These are phyloP conservation scores for Neocatenulostroma microsporum DNA, from an alignment of 2,329 filamentous ascomycete genomes.

Conservation along the genomic window DNA sequence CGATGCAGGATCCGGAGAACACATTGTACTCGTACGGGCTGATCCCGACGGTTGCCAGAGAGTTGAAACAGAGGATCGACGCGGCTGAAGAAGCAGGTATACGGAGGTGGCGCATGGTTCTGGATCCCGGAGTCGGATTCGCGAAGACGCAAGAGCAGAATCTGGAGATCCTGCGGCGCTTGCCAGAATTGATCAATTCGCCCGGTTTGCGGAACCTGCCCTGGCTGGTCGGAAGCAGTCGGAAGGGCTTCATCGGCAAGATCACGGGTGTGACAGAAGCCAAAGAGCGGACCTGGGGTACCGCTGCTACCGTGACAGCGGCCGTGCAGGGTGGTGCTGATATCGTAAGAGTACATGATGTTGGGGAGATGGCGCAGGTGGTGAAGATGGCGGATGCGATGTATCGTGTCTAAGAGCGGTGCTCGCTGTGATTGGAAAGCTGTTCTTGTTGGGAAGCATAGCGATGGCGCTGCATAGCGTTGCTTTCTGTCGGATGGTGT, in stretches of 20 bases:
- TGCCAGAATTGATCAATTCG: conserved; percentile 60
- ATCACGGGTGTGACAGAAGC: conserved; percentile 69
- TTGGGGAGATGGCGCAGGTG: conserved; percentile 75
- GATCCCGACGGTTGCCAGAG: conserved; percentile 55
- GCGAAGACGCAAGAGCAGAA: conserved; percentile 80
- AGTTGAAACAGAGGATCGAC: conserved; percentile 61
- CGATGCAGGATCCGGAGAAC: conserved; percentile 60
- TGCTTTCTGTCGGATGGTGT: no score
- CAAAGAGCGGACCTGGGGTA: conserved; percentile 69
- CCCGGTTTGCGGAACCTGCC: conserved; percentile 62
- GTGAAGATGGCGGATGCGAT: conserved; percentile 89
- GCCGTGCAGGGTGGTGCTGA: conserved; percentile 83
- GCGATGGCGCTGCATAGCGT: neutral
- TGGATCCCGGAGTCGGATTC: conserved; percentile 92
- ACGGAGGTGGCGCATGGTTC: conserved; percentile 84
- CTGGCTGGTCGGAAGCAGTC: conserved; percentile 82
- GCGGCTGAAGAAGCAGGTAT: conserved; percentile 77
- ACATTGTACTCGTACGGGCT: conserved; percentile 59
- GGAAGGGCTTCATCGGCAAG: conserved; percentile 80
- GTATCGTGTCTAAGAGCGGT: conserved; percentile 14
- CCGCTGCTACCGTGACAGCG: conserved; percentile 77
- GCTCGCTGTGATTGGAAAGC: no score
- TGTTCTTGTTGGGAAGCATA: neutral
- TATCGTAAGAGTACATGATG: conserved; percentile 87
- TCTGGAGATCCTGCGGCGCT: conserved; percentile 63